A percentile compares a stretch with the other conserved stretches of the same genome.
Evolutionary conservation across 345 rosid species (phyloP).

Genomic region (Syzygium aqueum): DNA sequence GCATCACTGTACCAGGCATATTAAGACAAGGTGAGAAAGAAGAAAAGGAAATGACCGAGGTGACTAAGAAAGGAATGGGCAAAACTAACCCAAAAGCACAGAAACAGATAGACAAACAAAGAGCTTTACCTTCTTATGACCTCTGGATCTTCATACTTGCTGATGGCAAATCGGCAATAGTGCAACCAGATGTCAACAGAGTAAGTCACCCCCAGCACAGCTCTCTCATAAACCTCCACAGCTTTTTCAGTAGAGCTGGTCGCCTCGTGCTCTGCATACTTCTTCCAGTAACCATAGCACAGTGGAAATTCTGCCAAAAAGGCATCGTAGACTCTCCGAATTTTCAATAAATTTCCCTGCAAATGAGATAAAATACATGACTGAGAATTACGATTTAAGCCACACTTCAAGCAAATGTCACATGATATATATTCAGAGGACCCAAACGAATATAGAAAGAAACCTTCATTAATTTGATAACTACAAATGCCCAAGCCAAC

Average conservation of each 20-base stretch:
- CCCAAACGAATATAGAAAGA: neutral
- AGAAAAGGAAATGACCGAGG: slow-evolving; percentile 25
- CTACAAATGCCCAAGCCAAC: neutral
- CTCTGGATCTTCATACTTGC: slow-evolving; percentile 89
- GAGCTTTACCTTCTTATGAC: slow-evolving; percentile 76
- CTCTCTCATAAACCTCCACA: slow-evolving; percentile 92
- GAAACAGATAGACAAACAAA: slow-evolving; percentile 11
- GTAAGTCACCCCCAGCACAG: slow-evolving; percentile 86
- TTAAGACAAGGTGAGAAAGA: slow-evolving; percentile 58
- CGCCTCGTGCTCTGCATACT: slow-evolving; percentile 96
- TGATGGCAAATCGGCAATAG: slow-evolving; percentile 73
- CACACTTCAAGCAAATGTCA: neutral
- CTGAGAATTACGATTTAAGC: neutral
- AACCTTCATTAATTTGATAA: neutral
- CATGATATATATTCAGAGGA: neutral
- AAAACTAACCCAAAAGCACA: slow-evolving; percentile 16
- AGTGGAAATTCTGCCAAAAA: slow-evolving; percentile 90
- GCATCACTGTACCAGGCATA: slow-evolving; percentile 64
- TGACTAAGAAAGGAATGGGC: slow-evolving; percentile 18
- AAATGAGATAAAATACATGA: slow-evolving; percentile 1
- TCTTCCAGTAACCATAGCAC: slow-evolving; percentile 99
- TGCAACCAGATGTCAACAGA: slow-evolving; percentile 98
- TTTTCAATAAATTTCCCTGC: slow-evolving; percentile 81
- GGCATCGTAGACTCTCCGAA: slow-evolving; percentile 75
- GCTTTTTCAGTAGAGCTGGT: slow-evolving; percentile 88